These are phyloP conservation scores for Trichoderma sp. DNA, from an alignment of 2,329 filamentous ascomycete genomes.

Conservation along the genomic window DNA sequence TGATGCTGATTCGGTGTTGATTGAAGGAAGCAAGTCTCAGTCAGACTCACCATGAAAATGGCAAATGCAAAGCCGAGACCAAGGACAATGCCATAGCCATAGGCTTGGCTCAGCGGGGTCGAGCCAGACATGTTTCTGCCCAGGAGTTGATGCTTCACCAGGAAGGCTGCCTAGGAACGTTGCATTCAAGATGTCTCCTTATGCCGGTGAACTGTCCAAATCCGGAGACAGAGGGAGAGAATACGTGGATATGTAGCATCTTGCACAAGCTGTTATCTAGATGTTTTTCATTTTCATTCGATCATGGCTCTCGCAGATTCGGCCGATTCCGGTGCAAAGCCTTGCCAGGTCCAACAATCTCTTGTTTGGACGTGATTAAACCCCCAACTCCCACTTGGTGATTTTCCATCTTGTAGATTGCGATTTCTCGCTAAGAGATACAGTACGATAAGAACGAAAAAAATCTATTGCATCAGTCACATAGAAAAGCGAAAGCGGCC, in stretches of 20 bases:
- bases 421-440: neutral
- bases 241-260: neutral
- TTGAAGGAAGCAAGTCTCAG: neutral
- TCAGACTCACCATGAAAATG: constrained; percentile 59
- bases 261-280: neutral
- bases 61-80: constrained; percentile 75
- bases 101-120: constrained; percentile 56
- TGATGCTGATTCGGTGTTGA: neutral
- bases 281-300: neutral
- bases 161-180: neutral
- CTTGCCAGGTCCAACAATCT: neutral
- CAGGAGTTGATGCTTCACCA: neutral
- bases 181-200: neutral
- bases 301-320: neutral
- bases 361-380: neutral
- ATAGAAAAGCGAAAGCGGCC: neutral
- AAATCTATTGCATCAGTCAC: neutral
- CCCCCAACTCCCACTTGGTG: neutral
- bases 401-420: neutral
- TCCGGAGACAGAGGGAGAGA: neutral
- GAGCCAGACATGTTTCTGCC: constrained; percentile 12
- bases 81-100: constrained; percentile 77
- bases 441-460: neutral
- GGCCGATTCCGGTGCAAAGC: neutral
- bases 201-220: neutral